Evolutionary conservation across 179 eudicot species (phyloP).

Genomic region (Silene noctiflora): DNA sequence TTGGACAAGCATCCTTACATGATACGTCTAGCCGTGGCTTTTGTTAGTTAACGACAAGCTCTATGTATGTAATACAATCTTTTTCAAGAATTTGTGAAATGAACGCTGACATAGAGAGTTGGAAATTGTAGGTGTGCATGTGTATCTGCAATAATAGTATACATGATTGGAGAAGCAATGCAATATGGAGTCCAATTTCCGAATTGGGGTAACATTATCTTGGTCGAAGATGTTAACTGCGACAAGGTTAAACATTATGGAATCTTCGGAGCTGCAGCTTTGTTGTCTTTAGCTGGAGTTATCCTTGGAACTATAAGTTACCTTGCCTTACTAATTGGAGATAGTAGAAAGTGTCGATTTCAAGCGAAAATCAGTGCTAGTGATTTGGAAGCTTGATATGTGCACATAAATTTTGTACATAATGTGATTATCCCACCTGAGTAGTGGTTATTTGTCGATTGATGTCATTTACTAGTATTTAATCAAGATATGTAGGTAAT

Average conservation of each 20-base stretch:
- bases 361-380: not conserved
- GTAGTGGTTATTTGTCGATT: too few relatives aligned
- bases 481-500: too few relatives aligned
- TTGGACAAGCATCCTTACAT: too few relatives aligned
- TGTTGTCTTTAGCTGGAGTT: slow-evolving; percentile 20
- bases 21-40: too few relatives aligned
- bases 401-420: too few relatives aligned
- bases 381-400: not conserved
- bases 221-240: not conserved
- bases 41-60: too few relatives aligned
- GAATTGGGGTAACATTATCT: not conserved
- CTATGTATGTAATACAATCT: too few relatives aligned
- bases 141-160: slow-evolving; percentile 19
- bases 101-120: too few relatives aligned
- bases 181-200: slow-evolving; percentile 8
- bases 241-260: slow-evolving; percentile 17
- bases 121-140: slow-evolving; percentile 11
- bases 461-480: too few relatives aligned
- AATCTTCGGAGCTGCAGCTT: slow-evolving; percentile 22
- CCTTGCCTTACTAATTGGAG: slow-evolving; percentile 10
- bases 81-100: too few relatives aligned
- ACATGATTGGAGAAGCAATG: slow-evolving; percentile 18
- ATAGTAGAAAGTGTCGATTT: not conserved
- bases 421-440: too few relatives aligned
- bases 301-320: slow-evolving; percentile 27